Evolutionary conservation across 768 basidiomycete species (phyloP).

Genomic region (Pleurotus platypus): DNA sequence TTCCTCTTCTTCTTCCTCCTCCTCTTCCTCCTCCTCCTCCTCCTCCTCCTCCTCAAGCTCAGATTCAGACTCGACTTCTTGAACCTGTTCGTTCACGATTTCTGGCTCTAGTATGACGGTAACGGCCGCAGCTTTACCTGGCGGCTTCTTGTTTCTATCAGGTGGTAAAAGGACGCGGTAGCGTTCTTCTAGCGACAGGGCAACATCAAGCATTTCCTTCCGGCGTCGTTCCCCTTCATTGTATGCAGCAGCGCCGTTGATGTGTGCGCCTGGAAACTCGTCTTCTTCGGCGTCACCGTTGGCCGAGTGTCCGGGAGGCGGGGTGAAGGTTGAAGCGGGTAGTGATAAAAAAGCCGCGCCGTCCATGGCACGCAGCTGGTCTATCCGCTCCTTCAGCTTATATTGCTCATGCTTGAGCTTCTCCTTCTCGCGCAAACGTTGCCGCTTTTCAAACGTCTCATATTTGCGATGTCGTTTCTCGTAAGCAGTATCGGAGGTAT

Average conservation of each 20-base stretch:
- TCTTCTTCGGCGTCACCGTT: constrained; percentile 17
- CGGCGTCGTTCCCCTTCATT: constrained; percentile 73
- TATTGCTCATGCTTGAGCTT: constrained; percentile 90
- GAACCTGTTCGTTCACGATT: neutral
- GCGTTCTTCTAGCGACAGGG: constrained; percentile 62
- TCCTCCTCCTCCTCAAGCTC: constrained; percentile 18
- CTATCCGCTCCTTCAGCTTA: constrained; percentile 86
- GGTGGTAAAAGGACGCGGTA: constrained; percentile 74
- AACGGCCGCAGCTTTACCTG: constrained; percentile 18
- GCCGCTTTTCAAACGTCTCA: constrained; percentile 82
- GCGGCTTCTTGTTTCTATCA: constrained; percentile 40
- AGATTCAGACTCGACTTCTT: constrained; percentile 27
- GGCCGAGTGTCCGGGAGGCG: constrained; percentile 18
- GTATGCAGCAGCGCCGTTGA: constrained; percentile 33
- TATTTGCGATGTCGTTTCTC: constrained; percentile 83
- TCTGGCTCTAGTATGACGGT: constrained; percentile 14
- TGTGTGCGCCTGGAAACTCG: constrained; percentile 27
- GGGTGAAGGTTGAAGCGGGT: constrained; percentile 57
- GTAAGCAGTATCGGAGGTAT: constrained; percentile 80
- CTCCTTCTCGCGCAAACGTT: constrained; percentile 85
- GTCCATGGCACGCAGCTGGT: constrained; percentile 77
- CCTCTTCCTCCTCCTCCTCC: constrained; percentile 26
- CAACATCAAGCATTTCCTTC: constrained; percentile 71
- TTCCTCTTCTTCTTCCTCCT: constrained; percentile 28
- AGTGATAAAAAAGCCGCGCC: constrained; percentile 62